phyloP scores from a whole-genome alignment of 2,329 filamentous ascomycete genomes.

The Bipolaris gigantea region DNA sequence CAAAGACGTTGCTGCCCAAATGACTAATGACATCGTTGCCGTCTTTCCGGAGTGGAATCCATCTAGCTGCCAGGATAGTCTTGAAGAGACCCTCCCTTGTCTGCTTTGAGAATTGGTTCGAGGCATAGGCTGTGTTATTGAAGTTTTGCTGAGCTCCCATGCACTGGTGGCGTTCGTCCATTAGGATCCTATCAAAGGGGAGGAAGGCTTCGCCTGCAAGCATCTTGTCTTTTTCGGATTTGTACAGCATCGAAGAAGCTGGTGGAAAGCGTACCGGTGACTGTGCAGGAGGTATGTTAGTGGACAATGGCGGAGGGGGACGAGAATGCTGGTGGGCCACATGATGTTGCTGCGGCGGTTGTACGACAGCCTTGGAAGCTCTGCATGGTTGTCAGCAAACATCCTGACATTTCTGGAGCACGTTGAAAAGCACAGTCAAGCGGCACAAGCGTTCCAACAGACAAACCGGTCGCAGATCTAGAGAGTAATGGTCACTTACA shows the following conservation, averaged over 20 bases:
- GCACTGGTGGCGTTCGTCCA: conserved; percentile 83
- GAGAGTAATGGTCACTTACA: conserved; percentile 6
- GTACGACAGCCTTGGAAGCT: conserved; percentile 45
- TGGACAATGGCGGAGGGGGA: conserved; percentile 20
- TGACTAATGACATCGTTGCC: conserved; percentile 49
- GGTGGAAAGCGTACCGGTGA: conserved; percentile 29
- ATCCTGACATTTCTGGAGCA: not conserved
- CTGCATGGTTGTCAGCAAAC: conserved; percentile 5
- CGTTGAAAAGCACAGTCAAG: not conserved
- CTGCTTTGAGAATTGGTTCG: conserved; percentile 62
- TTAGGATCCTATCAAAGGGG: conserved; percentile 75
- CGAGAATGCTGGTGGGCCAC: conserved; percentile 30
- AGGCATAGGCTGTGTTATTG: conserved; percentile 79
- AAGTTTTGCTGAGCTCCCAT: conserved; percentile 79
- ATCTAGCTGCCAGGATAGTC: conserved; percentile 69
- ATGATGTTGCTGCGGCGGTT: conserved; percentile 23
- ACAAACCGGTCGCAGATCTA: not conserved
- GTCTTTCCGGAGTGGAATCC: conserved; percentile 23
- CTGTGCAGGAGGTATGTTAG: conserved; percentile 24
- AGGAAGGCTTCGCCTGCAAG: conserved; percentile 76
- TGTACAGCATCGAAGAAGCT: conserved; percentile 40
- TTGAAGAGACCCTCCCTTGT: conserved; percentile 72
- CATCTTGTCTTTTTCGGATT: conserved; percentile 89
- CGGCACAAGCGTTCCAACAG: not conserved
- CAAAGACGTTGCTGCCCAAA: conserved; percentile 73